A percentile compares a stretch with the other conserved stretches of the same genome.
Evolutionary conservation across 352 stramenopile species (phyloP).

Genomic region (Globisporangium perplexum): DNA sequence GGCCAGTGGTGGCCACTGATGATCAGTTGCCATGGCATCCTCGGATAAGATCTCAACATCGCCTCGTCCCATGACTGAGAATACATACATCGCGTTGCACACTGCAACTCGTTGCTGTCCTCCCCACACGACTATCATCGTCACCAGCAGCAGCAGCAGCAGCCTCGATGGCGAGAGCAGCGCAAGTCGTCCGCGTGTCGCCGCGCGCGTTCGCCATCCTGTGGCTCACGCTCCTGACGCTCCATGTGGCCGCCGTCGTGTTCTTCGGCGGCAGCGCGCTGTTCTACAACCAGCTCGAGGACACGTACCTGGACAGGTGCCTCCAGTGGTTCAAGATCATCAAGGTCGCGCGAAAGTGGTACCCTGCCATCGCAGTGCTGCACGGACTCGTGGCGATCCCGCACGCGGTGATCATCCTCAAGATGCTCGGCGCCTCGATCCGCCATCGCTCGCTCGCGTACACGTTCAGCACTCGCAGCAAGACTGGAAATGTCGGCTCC

Average conservation of each 20-base stretch:
- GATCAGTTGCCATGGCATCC: too few species aligned
- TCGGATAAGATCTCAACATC: too few species aligned
- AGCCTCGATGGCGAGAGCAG: not conserved
- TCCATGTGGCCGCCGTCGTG: not conserved
- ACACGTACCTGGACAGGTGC: conserved; percentile 3
- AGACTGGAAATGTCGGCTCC: too few species aligned
- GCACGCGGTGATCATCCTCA: conserved; percentile 3
- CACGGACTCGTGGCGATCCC: not conserved
- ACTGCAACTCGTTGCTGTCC: too few species aligned
- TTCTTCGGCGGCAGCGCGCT: conserved; percentile 1
- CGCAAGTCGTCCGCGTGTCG: not conserved
- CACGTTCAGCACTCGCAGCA: not conserved
- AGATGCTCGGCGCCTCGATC: conserved; percentile 2
- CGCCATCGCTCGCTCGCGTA: conserved; percentile 1
- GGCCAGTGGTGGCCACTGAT: too few species aligned
- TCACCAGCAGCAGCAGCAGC: not conserved
- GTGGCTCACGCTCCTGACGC: not conserved
- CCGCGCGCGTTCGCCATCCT: not conserved
- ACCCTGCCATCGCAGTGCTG: not conserved
- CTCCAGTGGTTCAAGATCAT: conserved; percentile 2
- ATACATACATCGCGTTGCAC: too few species aligned
- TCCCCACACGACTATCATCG: too few species aligned
- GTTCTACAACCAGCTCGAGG: conserved; percentile 7
- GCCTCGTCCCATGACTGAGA: too few species aligned
- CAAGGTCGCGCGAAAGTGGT: not conserved